phyloP scores from a whole-genome alignment of 2,329 filamentous ascomycete species.

The Basipetospora chlamydospora region DNA sequence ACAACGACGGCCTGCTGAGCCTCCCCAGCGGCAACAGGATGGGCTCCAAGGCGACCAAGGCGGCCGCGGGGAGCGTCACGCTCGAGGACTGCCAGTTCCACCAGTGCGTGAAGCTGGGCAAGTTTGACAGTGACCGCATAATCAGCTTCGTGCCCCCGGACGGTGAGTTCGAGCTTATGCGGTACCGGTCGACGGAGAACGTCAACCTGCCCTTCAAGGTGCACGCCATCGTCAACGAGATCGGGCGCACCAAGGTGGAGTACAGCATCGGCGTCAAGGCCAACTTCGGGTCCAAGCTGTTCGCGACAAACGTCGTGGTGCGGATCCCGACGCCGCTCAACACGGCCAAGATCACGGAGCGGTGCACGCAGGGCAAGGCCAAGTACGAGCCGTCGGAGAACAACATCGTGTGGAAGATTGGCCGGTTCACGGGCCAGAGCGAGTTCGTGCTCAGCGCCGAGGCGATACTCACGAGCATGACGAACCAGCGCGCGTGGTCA shows the following conservation, averaged over 20 bases:
- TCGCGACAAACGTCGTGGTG: conserved; percentile 90
- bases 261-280: conserved; percentile 96
- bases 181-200: conserved; percentile 94
- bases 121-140: conserved; percentile 91
- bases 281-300: conserved; percentile 92
- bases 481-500: conserved; percentile 94
- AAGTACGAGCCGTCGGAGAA: conserved; percentile 98
- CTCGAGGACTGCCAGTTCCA: conserved; percentile 98
- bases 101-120: conserved; percentile 93
- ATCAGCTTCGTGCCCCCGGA: conserved; percentile 96
- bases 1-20: conserved; percentile 51
- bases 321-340: conserved; percentile 93
- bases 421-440: conserved; percentile 93
- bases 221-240: conserved; percentile 94
- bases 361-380: conserved; percentile 88
- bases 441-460: conserved; percentile 93
- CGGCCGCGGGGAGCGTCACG: conserved; percentile 86
- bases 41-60: conserved; percentile 81
- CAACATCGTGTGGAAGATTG: conserved; percentile 98
- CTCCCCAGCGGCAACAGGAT: conserved; percentile 62
- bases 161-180: conserved; percentile 97
- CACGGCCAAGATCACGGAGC: conserved; percentile 83
- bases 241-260: conserved; percentile 94
- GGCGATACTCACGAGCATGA: conserved; percentile 89
- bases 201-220: conserved; percentile 98